Evolutionary conservation across 768 basidiomycete species (phyloP), one percentile per base, ranked within the genome.

Genomic region (Leccinum aurantiacum): DNA sequence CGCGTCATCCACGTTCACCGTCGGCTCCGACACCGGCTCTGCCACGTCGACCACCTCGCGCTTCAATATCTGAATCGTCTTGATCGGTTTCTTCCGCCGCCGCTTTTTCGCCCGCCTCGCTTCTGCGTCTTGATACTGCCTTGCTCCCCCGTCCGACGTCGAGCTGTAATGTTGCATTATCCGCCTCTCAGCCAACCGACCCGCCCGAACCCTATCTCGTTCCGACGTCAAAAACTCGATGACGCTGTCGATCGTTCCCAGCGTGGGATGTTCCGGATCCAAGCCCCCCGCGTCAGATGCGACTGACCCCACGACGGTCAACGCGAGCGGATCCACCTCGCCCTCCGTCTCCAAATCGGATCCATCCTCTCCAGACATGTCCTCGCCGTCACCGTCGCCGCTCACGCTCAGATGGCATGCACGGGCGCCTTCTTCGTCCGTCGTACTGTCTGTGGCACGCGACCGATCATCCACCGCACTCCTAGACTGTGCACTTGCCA

Each of bases 211-310:
- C 61, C 80, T 79, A 37, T 83, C 84, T 57, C 88, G 25, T 69
- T 92, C 90, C 10, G 83, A 84, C 47, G 86, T 88, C 53, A 91
- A 79, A 61, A 91, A 93, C n/a, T 82, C 83, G 14, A 93, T 78
- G 0, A 88, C 89, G 60, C 85, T 84, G 59, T 89, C 89, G 15
- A 93, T 80, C 55, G 83, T 82, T 0, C 91, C 91, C 14, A 93
- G 74, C 3, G 88, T 90, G 0, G 91, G 90, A 50, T 83, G 79
- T 27, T 76, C 77, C 15, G 69, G 54, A 22, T 79, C 75, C 3
- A 65, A 61, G 27, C 65, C 54, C 3, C 58, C 71, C 25, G 37
- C 68, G 41, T 69, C 70, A 0, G 65, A 69, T 13, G 49, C 64
- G 44, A 70, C 11, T 4, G 68, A 66, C n/a, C 65, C 71, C 47